phyloP scores from a whole-genome alignment of 495 filamentous ascomycete species.

The Neurospora discreta region DNA sequence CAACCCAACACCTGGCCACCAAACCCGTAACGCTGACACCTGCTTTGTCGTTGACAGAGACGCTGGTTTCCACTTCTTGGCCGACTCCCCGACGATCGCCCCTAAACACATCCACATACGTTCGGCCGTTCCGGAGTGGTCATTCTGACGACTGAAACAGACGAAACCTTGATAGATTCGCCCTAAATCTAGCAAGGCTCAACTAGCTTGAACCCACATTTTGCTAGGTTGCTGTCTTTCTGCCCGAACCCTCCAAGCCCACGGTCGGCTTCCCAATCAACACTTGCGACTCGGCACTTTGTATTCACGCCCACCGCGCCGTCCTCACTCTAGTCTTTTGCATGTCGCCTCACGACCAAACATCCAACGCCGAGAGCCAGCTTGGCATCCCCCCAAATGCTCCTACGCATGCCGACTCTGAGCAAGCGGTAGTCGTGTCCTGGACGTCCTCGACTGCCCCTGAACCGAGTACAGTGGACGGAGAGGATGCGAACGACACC shows the following conservation, averaged over 20 bases:
- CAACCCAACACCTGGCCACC: neutral
- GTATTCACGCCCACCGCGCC: neutral
- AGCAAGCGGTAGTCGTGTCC: conserved; percentile 7
- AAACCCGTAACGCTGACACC: neutral
- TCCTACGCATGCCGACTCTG: neutral
- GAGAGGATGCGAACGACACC: neutral
- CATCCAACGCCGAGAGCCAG: conserved; percentile 9
- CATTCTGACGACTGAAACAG: neutral
- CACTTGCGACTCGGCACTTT: neutral
- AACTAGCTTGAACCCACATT: neutral
- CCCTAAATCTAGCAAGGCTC: neutral
- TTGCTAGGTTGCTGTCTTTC: neutral
- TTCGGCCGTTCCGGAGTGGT: neutral
- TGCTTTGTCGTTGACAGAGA: neutral
- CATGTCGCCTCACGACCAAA: conserved; percentile 24
- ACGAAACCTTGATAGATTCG: neutral
- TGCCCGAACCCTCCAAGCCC: neutral
- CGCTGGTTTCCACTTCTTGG: neutral
- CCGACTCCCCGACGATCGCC: neutral
- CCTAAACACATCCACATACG: neutral
- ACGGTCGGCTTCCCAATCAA: neutral
- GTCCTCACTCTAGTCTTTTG: conserved; percentile 8
- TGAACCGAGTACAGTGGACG: neutral
- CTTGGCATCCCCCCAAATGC: conserved; percentile 11
- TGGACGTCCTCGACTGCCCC: neutral